These are phyloP conservation scores for Suhomyces canberraensis DNA, from an alignment of 805 yeast genomes.

Conservation along the genomic window DNA sequence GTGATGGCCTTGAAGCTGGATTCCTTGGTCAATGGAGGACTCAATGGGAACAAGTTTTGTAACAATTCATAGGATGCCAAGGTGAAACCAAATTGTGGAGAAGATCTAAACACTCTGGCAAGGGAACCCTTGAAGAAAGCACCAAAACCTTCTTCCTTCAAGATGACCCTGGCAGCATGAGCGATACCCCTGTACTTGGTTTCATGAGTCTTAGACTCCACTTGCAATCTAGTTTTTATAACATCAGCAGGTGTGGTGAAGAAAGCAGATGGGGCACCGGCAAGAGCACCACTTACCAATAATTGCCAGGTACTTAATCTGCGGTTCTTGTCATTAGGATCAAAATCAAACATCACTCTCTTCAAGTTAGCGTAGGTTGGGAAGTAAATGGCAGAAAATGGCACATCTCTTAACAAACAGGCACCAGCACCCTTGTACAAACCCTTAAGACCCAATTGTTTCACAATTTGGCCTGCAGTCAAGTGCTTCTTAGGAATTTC, in stretches of 20 bases:
- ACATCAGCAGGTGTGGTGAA: conserved; percentile 97
- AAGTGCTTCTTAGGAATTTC: conserved; percentile 42
- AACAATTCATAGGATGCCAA: conserved; percentile 94
- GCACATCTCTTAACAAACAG: conserved; percentile 90
- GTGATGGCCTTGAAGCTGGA: conserved; percentile 42
- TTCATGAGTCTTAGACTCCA: conserved; percentile 75
- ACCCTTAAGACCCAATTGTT: conserved; percentile 77
- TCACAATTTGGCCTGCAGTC: conserved; percentile 69
- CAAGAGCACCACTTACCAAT: conserved; percentile 83
- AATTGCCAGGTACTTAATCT: conserved; percentile 79
- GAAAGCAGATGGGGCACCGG: conserved; percentile 98
- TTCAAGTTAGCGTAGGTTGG: conserved; percentile 95
- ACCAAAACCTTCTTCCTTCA: conserved; percentile 75
- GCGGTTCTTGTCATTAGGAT: conserved; percentile 62
- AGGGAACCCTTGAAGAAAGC: conserved; percentile 96
- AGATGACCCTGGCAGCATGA: conserved; percentile 73
- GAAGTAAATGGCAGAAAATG: conserved; percentile 94
- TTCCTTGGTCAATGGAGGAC: conserved; percentile 43
- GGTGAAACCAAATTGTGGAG: conserved; percentile 97
- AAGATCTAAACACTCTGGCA: conserved; percentile 90
- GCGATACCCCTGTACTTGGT: conserved; percentile 70
- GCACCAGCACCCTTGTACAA: conserved; percentile 90
- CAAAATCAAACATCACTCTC: conserved; percentile 74
- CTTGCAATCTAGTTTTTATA: conserved; percentile 90
- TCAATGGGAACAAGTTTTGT: conserved; percentile 74